Conservation (phyloP, 139 green algal species). For the Mesotaenium endlicherianum region DNA sequence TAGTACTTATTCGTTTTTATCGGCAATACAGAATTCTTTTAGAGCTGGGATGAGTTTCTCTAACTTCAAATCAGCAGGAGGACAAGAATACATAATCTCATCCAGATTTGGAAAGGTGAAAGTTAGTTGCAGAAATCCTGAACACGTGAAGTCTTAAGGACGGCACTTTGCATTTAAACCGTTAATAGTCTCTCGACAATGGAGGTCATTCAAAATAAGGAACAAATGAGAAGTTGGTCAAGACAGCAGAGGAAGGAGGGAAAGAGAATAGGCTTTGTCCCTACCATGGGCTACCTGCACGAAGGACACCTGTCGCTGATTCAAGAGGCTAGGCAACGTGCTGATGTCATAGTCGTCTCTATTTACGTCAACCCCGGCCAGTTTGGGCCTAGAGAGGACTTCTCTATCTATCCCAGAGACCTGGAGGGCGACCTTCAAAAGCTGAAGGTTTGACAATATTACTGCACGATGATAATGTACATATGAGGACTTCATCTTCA, state of each 20-base stretch:
- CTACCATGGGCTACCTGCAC: conserved; percentile 97
- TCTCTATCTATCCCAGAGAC: conserved; percentile 86
- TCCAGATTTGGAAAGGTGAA: too few relatives aligned
- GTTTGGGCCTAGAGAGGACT: conserved; percentile 90
- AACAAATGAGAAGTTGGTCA: conserved; percentile 74
- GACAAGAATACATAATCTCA: too few relatives aligned
- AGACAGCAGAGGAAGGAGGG: conserved; percentile 63
- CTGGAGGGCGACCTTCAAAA: conserved; percentile 68
- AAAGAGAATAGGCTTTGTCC: conserved; percentile 81
- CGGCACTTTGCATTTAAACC: too few relatives aligned
- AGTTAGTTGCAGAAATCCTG: too few relatives aligned
- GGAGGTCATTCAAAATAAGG: conserved; percentile 31
- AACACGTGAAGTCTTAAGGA: too few relatives aligned
- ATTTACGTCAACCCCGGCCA: conserved; percentile 98
- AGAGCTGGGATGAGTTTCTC: too few relatives aligned
- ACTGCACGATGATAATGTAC: too few relatives aligned
- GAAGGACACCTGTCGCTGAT: conserved; percentile 90
- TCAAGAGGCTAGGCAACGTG: conserved; percentile 25
- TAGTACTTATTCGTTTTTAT: too few relatives aligned
- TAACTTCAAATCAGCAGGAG: too few relatives aligned
- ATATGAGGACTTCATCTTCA: neutral
- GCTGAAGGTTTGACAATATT: too few relatives aligned
- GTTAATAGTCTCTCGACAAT: too few relatives aligned
- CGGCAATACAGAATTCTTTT: too few relatives aligned
- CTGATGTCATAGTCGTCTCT: conserved; percentile 84